Conservation (phyloP, 805 yeast species). For the Metschnikowia noctiluminum region DNA sequence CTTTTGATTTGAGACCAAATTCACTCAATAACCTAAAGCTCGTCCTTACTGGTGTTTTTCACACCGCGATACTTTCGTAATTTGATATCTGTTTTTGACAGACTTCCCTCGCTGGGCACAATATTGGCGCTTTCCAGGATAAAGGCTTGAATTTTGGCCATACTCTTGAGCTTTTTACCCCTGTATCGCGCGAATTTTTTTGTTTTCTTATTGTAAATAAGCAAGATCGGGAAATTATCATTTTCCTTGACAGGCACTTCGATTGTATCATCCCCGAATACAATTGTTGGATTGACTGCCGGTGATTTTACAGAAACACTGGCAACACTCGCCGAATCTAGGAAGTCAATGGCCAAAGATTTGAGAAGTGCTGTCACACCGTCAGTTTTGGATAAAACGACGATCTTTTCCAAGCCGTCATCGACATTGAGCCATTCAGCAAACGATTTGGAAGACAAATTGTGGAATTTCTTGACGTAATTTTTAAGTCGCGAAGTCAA, state of each 20-base stretch:
- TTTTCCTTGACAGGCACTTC: conserved; percentile 19
- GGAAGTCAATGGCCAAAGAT: conserved; percentile 67
- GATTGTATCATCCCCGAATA: conserved; percentile 20
- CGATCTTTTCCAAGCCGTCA: conserved; percentile 37
- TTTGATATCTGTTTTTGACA: conserved; percentile 33
- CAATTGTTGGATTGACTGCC: conserved; percentile 13
- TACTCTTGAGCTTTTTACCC: conserved; percentile 28
- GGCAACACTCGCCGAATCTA: conserved; percentile 49
- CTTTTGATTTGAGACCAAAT: too few species aligned
- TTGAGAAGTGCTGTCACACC: conserved; percentile 55
- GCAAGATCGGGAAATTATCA: conserved; percentile 26
- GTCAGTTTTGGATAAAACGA: conserved; percentile 52
- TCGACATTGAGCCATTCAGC: conserved; percentile 24
- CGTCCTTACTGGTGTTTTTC: conserved; percentile 18
- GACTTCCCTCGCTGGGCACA: conserved; percentile 40
- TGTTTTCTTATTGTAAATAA: conserved; percentile 21
- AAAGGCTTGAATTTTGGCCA: conserved; percentile 32
- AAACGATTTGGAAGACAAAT: conserved; percentile 22
- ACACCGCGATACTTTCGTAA: conserved; percentile 31
- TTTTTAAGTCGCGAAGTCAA: conserved; percentile 59
- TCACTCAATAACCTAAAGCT: conserved; percentile 5
- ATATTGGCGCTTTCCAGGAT: conserved; percentile 23
- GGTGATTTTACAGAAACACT: conserved; percentile 26
- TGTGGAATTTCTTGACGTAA: conserved; percentile 53
- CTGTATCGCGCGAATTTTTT: conserved; percentile 21